These are phyloP conservation scores for Penicillium sp. DNA, from an alignment of 2,329 filamentous ascomycete genomes.

Conservation along the genomic window DNA sequence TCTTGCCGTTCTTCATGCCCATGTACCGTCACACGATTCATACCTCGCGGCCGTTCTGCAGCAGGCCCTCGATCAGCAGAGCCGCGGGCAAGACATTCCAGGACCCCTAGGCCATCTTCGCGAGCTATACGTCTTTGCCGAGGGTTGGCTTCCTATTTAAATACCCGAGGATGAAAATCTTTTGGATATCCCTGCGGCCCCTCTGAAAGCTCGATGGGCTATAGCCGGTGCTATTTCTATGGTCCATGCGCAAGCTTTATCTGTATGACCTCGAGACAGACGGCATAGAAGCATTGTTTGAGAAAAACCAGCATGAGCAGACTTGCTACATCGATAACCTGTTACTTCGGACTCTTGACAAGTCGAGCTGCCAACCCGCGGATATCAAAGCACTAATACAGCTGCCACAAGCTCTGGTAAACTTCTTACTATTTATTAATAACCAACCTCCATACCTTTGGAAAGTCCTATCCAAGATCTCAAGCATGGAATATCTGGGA, in stretches of 20 bases:
- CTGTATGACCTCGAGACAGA: constrained; percentile 5
- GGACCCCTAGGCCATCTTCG: neutral
- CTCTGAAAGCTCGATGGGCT: neutral
- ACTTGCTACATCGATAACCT: neutral
- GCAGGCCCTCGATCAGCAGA: neutral
- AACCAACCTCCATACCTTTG: neutral
- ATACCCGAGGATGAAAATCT: neutral
- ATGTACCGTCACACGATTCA: neutral
- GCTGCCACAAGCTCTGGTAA: neutral
- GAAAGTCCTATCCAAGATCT: neutral
- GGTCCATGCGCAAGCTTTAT: neutral
- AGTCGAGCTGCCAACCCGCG: neutral
- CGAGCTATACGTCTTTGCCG: neutral
- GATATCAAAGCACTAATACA: neutral
- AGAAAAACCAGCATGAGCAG: neutral
- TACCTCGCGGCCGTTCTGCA: neutral
- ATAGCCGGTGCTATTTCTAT: neutral
- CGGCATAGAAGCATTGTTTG: neutral
- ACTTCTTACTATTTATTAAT: neutral
- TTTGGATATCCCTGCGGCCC: neutral
- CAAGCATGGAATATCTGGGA: neutral
- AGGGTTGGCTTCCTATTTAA: neutral
- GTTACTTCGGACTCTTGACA: neutral
- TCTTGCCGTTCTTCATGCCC: neutral
- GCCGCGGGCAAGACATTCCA: neutral